Evolutionary conservation across 2,329 filamentous ascomycete species (phyloP).

Genomic region (Botrytis cinerea): DNA sequence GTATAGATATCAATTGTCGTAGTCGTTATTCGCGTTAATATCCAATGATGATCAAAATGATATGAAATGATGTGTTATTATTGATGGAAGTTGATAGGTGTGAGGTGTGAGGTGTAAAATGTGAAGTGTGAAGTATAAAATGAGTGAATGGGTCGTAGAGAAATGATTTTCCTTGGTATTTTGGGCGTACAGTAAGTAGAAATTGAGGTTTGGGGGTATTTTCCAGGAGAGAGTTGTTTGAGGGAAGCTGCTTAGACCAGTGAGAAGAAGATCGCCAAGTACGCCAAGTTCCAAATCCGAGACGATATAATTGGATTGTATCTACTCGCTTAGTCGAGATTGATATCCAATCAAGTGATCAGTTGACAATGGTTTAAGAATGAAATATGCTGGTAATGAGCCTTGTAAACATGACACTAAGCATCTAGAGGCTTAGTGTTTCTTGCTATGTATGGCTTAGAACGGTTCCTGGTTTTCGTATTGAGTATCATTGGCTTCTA

Average conservation of each 20-base stretch:
- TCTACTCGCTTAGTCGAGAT: neutral
- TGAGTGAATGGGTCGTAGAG: slow-evolving; percentile 6
- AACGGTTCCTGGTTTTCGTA: neutral
- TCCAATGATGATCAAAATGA: neutral
- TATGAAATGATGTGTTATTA: neutral
- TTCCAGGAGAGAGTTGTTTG: slow-evolving; percentile 20
- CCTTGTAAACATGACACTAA: neutral
- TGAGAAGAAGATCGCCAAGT: slow-evolving; percentile 13
- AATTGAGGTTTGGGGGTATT: slow-evolving; percentile 2
- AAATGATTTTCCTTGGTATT: neutral
- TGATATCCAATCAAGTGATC: neutral
- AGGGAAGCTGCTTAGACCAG: slow-evolving; percentile 9
- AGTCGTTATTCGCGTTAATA: slow-evolving; percentile 6
- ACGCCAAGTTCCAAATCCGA: slow-evolving; percentile 14
- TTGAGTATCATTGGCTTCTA: neutral
- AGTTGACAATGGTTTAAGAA: neutral
- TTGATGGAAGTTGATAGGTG: neutral
- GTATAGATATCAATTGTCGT: neutral
- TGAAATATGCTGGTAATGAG: neutral
- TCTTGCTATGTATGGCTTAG: neutral
- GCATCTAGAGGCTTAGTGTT: neutral
- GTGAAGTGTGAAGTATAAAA: neutral
- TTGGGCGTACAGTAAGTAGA: neutral
- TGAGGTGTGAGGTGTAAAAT: neutral
- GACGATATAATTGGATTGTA: slow-evolving; percentile 6